Percentiles rank a stretch among this genome's conserved stretches.
Evolutionary conservation across 2,329 filamentous ascomycete species (phyloP).

Genomic region (Dryadomyces quercus-mongolicae): DNA sequence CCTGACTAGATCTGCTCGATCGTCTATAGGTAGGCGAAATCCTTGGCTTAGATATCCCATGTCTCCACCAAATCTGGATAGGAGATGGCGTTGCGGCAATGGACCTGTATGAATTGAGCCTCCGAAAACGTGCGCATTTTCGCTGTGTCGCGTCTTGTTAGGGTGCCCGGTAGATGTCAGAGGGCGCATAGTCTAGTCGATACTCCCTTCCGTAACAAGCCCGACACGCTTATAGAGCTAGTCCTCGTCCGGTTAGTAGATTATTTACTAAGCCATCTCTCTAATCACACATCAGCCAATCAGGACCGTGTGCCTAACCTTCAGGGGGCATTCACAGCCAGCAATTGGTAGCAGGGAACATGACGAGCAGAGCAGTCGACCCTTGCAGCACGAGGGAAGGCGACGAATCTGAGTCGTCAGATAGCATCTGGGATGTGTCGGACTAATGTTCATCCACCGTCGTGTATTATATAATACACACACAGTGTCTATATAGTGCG

Average conservation of each 20-base stretch:
- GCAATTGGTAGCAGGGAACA: neutral
- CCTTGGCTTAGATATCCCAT: too few relatives aligned
- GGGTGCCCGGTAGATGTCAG: neutral
- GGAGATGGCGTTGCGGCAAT: neutral
- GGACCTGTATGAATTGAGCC: neutral
- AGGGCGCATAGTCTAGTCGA: neutral
- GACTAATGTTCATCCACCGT: too few relatives aligned
- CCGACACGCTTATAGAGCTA: neutral
- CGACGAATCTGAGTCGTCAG: neutral
- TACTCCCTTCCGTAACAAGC: neutral
- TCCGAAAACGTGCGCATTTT: neutral
- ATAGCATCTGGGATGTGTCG: too few relatives aligned
- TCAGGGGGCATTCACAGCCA: neutral
- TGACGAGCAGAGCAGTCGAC: neutral
- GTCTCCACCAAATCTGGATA: too few relatives aligned
- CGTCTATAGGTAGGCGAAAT: too few relatives aligned
- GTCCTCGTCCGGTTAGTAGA: neutral
- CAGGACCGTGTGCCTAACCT: neutral
- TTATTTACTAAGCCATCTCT: neutral
- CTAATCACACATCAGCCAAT: neutral
- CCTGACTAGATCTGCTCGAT: neutral
- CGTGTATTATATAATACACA: too few relatives aligned
- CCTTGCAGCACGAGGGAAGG: neutral
- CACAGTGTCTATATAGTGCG: neutral
- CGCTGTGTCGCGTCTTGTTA: neutral